These are phyloP conservation scores for Fusarium sarcochroum DNA, from an alignment of 2,329 filamentous ascomycete species.

Conservation along the genomic window DNA sequence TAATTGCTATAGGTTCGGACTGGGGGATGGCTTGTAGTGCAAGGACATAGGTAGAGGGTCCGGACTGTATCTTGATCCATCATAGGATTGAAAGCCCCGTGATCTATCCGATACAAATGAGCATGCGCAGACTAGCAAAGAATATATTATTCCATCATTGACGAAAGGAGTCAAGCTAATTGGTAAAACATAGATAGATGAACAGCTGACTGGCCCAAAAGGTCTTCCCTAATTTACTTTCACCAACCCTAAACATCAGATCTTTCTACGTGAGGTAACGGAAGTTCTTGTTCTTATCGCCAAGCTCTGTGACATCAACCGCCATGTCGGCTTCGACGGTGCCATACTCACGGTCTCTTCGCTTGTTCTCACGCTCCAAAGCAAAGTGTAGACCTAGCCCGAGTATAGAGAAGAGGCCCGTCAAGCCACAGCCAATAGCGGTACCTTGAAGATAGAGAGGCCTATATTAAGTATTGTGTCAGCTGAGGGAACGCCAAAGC, in stretches of 20 bases:
- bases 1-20: no score
- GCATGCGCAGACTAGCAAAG: no score
- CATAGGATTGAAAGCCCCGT: no score
- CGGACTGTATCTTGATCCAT: not conserved
- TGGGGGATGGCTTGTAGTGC: no score
- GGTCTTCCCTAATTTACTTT: no score
- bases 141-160: no score
- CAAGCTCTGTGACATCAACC: slow-evolving; percentile 23
- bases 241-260: not conserved
- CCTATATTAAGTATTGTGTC: not conserved
- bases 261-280: not conserved
- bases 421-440: slow-evolving; percentile 29
- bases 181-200: no score
- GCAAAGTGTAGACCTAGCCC: slow-evolving; percentile 19
- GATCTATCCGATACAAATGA: no score
- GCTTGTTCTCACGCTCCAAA: slow-evolving; percentile 16
- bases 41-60: no score
- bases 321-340: slow-evolving; percentile 14
- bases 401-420: slow-evolving; percentile 8
- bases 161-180: not conserved
- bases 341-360: slow-evolving; percentile 15
- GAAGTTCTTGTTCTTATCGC: slow-evolving; percentile 29
- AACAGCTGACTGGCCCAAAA: no score
- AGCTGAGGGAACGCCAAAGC: not conserved
- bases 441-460: slow-evolving; percentile 19